These are phyloP conservation scores for Debaryomyces hansenii DNA, from an alignment of 805 yeast genomes.

Conservation along the genomic window DNA sequence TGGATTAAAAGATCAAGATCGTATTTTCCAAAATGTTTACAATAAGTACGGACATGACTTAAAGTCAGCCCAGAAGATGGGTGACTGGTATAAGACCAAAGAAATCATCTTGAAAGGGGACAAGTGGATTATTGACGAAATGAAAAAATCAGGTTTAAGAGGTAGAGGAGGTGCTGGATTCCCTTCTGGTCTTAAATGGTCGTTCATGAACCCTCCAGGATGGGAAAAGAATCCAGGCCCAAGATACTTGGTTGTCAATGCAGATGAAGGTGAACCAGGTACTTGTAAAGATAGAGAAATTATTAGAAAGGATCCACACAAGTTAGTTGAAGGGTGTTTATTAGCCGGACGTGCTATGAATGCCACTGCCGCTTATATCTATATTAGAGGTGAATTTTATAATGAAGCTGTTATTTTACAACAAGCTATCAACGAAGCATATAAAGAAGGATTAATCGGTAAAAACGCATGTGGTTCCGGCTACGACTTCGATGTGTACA, in stretches of 20 bases:
- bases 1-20: conserved; percentile 77
- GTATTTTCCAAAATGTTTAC: conserved; percentile 84
- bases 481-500: conserved; percentile 75
- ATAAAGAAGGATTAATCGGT: conserved; percentile 76
- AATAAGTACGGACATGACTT: conserved; percentile 74
- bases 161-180: conserved; percentile 96
- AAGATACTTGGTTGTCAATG: conserved; percentile 83
- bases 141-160: conserved; percentile 79
- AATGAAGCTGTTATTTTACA: conserved; percentile 76
- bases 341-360: conserved; percentile 91
- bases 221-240: conserved; percentile 93
- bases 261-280: conserved; percentile 95
- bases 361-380: conserved; percentile 89
- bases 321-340: conserved; percentile 88
- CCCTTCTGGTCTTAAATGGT: conserved; percentile 90
- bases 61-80: conserved; percentile 73
- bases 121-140: conserved; percentile 86
- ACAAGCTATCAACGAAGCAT: conserved; percentile 84
- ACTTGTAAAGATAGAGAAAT: conserved; percentile 92
- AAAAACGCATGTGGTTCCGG: conserved; percentile 88
- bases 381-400: conserved; percentile 88
- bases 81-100: conserved; percentile 91
- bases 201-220: conserved; percentile 93
- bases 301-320: conserved; percentile 88
- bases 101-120: conserved; percentile 82